Base-by-base conservation (phyloP, 148 eudicot species). In the Tetragonia tetragonoides region DNA sequence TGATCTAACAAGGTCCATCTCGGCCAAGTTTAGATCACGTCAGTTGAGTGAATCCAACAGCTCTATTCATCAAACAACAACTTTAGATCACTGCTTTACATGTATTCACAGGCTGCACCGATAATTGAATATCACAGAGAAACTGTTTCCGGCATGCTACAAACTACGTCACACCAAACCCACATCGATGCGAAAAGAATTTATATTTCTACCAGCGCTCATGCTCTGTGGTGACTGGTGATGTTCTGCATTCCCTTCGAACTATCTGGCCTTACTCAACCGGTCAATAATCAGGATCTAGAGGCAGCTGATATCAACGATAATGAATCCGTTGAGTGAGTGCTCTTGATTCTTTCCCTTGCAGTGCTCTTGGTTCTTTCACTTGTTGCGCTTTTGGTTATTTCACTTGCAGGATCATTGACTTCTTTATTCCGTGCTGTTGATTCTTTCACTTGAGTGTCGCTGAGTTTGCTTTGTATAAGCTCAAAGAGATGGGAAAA, bases 401-500 rank as follows among this genome's bases (percentile, higher is more conserved):
- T 34, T 70, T 62, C 40, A 72, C 24, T 51, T 18, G 68, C 68
- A 93, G n/a, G n/a, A n/a, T n/a, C n/a, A n/a, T n/a, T n/a, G n/a
- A n/a, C n/a, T n/a, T n/a, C n/a, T n/a, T n/a, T n/a, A n/a, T n/a
- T n/a, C n/a, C n/a, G n/a, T n/a, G n/a, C n/a, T n/a, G n/a, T n/a
- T n/a, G n/a, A n/a, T n/a, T n/a, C n/a, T n/a, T n/a, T n/a, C n/a
- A n/a, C n/a, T n/a, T n/a, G n/a, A n/a, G 97, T 84, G 89, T 89
- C 75, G 94, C 98, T 47, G 96, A 93, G 51, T 93, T 93, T 75
- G 74, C 87, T 10, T 34, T 93, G 63, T 87, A 85, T 74, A 91
- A 90, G 89, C 90, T 93, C 11, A 88, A 90, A 84, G 92, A 93
- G 89, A 89, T 93, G 96, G 94, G 98, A n/a, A 93, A 91, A 84